Percentiles rank a stretch among this genome's conserved stretches.
Conservation (phyloP, 169 alveolate species). For the Sarcocystis neurona region DNA sequence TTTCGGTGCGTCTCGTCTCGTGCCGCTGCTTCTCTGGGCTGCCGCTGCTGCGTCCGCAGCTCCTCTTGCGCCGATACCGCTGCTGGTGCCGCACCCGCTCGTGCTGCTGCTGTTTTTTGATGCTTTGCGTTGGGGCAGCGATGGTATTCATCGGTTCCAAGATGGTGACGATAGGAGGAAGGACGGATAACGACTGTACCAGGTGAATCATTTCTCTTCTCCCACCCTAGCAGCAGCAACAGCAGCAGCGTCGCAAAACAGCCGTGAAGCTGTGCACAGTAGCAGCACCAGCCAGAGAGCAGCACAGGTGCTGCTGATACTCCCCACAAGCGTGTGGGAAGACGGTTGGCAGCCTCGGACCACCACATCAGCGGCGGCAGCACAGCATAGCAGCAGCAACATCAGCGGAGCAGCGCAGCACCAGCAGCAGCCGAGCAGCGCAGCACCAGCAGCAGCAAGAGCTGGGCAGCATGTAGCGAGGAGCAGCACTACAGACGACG, state of each 20-base stretch:
- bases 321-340: no score
- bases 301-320: no score
- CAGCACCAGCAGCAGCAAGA: no score
- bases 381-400: no score
- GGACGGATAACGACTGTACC: slow-evolving; percentile 87
- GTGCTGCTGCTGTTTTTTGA: background rate
- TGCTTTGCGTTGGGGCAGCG: background rate
- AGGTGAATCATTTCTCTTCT: slow-evolving; percentile 8
- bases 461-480: no score
- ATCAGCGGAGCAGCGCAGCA: no score
- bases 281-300: slow-evolving; percentile 19
- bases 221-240: background rate
- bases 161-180: slow-evolving; percentile 95
- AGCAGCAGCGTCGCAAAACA: slow-evolving; percentile 14
- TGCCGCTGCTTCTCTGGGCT: background rate
- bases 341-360: no score
- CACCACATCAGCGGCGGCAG: no score
- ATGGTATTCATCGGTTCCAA: slow-evolving; percentile 74
- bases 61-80: no score
- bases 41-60: background rate
- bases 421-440: no score
- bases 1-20: background rate
- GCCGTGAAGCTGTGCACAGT: background rate
- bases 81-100: background rate
- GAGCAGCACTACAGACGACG: no score